Conservation (phyloP, 2,329 filamentous ascomycete species). For the Dothistroma septosporum region DNA sequence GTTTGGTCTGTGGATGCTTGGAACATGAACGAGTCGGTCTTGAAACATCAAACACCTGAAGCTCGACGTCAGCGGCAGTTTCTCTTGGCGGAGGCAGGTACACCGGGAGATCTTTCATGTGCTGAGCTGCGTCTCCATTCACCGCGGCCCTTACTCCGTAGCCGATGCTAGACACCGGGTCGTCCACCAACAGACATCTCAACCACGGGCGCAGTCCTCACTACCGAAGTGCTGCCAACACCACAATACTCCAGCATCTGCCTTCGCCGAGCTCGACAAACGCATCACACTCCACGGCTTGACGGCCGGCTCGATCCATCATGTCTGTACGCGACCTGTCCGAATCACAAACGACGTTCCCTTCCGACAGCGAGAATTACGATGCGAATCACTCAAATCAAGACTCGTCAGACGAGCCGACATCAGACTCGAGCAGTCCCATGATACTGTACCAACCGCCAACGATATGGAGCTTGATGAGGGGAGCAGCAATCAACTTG, state of each 20-base stretch:
- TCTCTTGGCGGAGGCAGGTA: not conserved
- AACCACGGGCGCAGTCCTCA: not conserved
- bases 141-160: not conserved
- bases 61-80: not conserved
- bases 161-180: not conserved
- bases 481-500: conserved; percentile 93
- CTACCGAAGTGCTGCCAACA: not conserved
- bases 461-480: conserved; percentile 76
- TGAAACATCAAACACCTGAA: not conserved
- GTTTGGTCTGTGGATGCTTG: not conserved
- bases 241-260: not conserved
- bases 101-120: not conserved
- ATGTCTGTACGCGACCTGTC: conserved; percentile 57
- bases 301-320: conserved; percentile 7
- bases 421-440: conserved; percentile 60
- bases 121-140: not conserved
- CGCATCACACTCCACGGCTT: not conserved
- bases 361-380: conserved; percentile 80
- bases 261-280: not conserved
- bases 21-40: not conserved
- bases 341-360: conserved; percentile 71
- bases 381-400: conserved; percentile 48
- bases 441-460: conserved; percentile 86
- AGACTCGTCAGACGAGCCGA: conserved; percentile 57
- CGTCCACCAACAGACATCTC: not conserved